Conservation (phyloP, 768 basidiomycete species). For the Psilocybe azurescens region DNA sequence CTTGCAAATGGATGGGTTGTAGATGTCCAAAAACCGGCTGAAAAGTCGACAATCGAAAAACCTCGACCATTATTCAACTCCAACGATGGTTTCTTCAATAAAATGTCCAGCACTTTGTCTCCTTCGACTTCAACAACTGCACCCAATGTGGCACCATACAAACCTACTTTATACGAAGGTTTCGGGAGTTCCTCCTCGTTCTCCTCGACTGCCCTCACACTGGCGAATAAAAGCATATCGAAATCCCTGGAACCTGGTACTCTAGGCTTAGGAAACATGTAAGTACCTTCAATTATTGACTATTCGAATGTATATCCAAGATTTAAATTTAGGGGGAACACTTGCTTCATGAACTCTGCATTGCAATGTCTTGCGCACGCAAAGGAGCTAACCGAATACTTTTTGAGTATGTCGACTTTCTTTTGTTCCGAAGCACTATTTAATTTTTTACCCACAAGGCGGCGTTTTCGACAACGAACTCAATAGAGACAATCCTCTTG, state of each 20-base stretch:
- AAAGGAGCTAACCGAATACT: slow-evolving; percentile 89
- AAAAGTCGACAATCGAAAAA: slow-evolving; percentile 27
- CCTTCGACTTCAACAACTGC: slow-evolving; percentile 15
- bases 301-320: no score
- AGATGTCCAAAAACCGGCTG: slow-evolving; percentile 32
- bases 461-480: slow-evolving; percentile 86
- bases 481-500: slow-evolving; percentile 96
- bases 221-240: slow-evolving; percentile 30
- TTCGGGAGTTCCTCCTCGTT: slow-evolving; percentile 26
- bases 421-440: slow-evolving; percentile 5
- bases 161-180: slow-evolving; percentile 26
- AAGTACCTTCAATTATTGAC: slow-evolving; percentile 29
- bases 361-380: slow-evolving; percentile 96
- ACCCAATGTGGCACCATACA: slow-evolving; percentile 19
- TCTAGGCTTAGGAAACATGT: slow-evolving; percentile 90
- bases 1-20: slow-evolving; percentile 62
- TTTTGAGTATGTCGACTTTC: slow-evolving; percentile 65
- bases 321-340: slow-evolving; percentile 72
- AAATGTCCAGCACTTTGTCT: slow-evolving; percentile 34
- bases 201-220: slow-evolving; percentile 39
- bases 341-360: slow-evolving; percentile 99
- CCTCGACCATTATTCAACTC: slow-evolving; percentile 60
- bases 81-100: slow-evolving; percentile 61
- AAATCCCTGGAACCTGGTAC: slow-evolving; percentile 71
- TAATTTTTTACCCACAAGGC: slow-evolving; percentile 43